Percentiles rank a stretch among this genome's conserved stretches.
These are phyloP conservation scores for Tulasnella sp. DNA, from an alignment of 768 basidiomycete genomes.

Conservation along the genomic window DNA sequence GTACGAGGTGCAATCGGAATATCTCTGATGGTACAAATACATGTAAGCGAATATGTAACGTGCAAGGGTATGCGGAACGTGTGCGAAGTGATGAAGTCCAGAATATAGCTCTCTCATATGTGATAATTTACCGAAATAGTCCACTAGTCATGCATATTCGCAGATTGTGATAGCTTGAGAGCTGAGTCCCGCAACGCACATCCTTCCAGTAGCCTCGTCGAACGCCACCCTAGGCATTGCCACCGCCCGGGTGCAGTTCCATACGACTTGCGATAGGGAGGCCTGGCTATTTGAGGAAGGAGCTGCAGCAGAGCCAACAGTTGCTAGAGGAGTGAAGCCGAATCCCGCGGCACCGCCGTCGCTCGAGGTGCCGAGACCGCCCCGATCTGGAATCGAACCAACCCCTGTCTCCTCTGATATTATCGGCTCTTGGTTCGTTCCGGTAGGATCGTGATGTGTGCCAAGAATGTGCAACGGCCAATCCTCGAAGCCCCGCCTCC, in stretches of 20 bases:
- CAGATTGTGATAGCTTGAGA: slow-evolving; percentile 16
- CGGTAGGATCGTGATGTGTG: not conserved
- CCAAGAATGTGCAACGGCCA: slow-evolving; percentile 21
- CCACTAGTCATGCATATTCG: slow-evolving; percentile 25
- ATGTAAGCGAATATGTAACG: not conserved
- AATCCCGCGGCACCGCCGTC: slow-evolving; percentile 9
- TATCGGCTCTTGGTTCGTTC: not conserved
- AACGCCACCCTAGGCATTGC: slow-evolving; percentile 24
- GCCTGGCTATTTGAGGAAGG: not conserved
- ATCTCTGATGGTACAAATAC: not conserved
- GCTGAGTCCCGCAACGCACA: slow-evolving; percentile 22
- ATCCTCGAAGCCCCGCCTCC: slow-evolving; percentile 22
- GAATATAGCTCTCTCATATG: slow-evolving; percentile 9
- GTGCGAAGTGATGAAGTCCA: not conserved
- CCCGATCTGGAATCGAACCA: not conserved
- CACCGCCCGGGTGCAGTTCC: slow-evolving; percentile 21
- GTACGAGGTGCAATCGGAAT: not conserved
- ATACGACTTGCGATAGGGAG: not conserved
- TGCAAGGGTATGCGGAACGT: not conserved
- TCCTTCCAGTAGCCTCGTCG: slow-evolving; percentile 22
- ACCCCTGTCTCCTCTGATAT: not conserved
- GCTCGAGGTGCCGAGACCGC: not conserved
- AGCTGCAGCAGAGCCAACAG: not conserved
- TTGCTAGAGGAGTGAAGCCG: slow-evolving; percentile 8
- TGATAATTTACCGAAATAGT: slow-evolving; percentile 6